Conservation (phyloP, 225 moss, liverwort and hornwort species). For the Neckera pumila region DNA sequence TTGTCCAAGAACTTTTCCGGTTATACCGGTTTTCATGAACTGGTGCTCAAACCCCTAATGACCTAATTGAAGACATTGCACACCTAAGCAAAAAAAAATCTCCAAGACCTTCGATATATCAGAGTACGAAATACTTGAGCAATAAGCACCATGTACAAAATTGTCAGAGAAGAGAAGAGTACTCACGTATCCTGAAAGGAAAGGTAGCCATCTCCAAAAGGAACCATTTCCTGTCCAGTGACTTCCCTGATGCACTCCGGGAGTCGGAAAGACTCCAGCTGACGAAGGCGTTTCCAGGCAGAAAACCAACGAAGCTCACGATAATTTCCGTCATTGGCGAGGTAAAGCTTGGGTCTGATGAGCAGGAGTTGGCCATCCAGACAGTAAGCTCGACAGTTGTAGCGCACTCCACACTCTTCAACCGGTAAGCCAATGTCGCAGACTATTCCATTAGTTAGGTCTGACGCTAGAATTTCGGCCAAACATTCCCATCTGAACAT, state of each 20-base stretch:
- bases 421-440: constrained; percentile 94
- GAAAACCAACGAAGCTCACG: constrained; percentile 90
- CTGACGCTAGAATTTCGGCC: constrained; percentile 75
- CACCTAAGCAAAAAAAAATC: neutral
- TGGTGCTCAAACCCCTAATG: neutral
- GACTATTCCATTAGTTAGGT: constrained; percentile 71
- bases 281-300: constrained; percentile 65
- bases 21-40: neutral
- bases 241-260: constrained; percentile 62
- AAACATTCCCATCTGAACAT: constrained; percentile 72
- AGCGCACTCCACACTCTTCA: constrained; percentile 73
- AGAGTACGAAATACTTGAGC: neutral
- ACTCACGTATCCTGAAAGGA: constrained; percentile 69
- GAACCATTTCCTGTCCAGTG: constrained; percentile 47
- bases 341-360: constrained; percentile 72
- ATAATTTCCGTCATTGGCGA: constrained; percentile 95
- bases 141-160: neutral
- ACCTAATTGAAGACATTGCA: neutral
- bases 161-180: neutral
- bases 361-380: constrained; percentile 70
- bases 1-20: neutral
- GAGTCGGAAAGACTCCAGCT: constrained; percentile 51
- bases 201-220: constrained; percentile 85
- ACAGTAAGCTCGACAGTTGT: constrained; percentile 83
- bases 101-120: neutral